phyloP scores from a whole-genome alignment of 768 basidiomycete genomes.

The Suillus plorans region DNA sequence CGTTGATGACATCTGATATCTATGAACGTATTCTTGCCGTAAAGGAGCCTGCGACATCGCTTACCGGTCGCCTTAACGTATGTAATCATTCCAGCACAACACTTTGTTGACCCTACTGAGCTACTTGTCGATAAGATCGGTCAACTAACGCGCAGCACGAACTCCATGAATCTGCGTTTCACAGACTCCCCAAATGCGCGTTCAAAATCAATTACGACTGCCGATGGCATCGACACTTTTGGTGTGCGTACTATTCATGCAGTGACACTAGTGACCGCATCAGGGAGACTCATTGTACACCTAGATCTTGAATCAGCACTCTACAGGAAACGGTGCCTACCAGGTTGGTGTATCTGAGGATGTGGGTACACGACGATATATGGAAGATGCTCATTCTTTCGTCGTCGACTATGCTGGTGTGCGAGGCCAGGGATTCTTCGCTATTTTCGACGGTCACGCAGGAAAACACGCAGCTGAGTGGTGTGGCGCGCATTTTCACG shows the following conservation, averaged over 20 bases:
- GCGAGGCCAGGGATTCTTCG: slow-evolving; percentile 96
- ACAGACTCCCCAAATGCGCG: slow-evolving; percentile 73
- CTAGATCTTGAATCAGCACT: slow-evolving; percentile 56
- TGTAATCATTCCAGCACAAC: neutral
- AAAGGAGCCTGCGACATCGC: slow-evolving; percentile 3
- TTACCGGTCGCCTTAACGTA: neutral
- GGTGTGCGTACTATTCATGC: slow-evolving; percentile 51
- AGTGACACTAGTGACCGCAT: neutral
- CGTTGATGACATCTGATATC: neutral
- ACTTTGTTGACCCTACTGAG: neutral
- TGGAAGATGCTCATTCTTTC: slow-evolving; percentile 98
- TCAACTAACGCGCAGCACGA: neutral
- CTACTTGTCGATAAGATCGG: neutral
- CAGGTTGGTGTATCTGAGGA: slow-evolving; percentile 74
- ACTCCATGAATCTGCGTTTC: slow-evolving; percentile 30
- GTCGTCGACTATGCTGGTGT: slow-evolving; percentile 91
- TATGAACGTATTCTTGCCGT: neutral
- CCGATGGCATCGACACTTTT: slow-evolving; percentile 69
- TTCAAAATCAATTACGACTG: slow-evolving; percentile 79
- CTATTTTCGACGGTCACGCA: slow-evolving; percentile 97
- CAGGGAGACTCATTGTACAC: neutral
- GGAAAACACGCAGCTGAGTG: slow-evolving; percentile 99
- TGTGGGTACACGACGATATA: slow-evolving; percentile 85
- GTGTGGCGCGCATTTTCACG: slow-evolving; percentile 96
- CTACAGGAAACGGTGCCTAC: slow-evolving; percentile 62